Evolutionary conservation across 345 rosid genomes (phyloP).

Genomic region (Euphorbia peplus): DNA sequence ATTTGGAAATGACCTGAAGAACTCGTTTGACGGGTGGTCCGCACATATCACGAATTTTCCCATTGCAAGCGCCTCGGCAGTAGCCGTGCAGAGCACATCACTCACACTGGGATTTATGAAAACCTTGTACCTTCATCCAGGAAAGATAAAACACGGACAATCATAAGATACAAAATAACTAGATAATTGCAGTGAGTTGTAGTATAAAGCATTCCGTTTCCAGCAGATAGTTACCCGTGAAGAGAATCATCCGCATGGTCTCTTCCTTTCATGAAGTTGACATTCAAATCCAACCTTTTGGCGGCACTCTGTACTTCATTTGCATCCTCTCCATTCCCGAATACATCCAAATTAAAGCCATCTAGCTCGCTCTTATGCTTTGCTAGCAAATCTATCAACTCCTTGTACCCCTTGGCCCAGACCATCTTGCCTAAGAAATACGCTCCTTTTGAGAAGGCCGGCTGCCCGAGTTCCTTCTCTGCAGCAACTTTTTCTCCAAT

Average conservation of each 20-base stretch:
- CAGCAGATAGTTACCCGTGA: slow-evolving; percentile 55
- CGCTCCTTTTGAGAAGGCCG: slow-evolving; percentile 93
- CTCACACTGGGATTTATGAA: slow-evolving; percentile 95
- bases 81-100: slow-evolving; percentile 97
- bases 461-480: slow-evolving; percentile 83
- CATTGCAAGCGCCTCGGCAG: slow-evolving; percentile 99
- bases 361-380: slow-evolving; percentile 75
- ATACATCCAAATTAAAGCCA: slow-evolving; percentile 84
- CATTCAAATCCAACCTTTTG: slow-evolving; percentile 58
- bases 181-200: too few relatives aligned
- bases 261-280: slow-evolving; percentile 82
- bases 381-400: slow-evolving; percentile 78
- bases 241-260: slow-evolving; percentile 95
- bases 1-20: slow-evolving; percentile 92
- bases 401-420: slow-evolving; percentile 99
- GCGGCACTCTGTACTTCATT: slow-evolving; percentile 76
- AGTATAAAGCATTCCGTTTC: background rate
- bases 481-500: slow-evolving; percentile 84
- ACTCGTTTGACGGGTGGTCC: slow-evolving; percentile 96
- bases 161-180: too few relatives aligned
- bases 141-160: background rate
- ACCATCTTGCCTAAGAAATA: slow-evolving; percentile 97
- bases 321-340: slow-evolving; percentile 96
- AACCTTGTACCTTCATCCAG: slow-evolving; percentile 84
- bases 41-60: slow-evolving; percentile 96